Percentiles rank a stretch among this genome's conserved stretches.
phyloP scores from a whole-genome alignment of 163 green algal genomes.

The Scenedesmus sp. region DNA sequence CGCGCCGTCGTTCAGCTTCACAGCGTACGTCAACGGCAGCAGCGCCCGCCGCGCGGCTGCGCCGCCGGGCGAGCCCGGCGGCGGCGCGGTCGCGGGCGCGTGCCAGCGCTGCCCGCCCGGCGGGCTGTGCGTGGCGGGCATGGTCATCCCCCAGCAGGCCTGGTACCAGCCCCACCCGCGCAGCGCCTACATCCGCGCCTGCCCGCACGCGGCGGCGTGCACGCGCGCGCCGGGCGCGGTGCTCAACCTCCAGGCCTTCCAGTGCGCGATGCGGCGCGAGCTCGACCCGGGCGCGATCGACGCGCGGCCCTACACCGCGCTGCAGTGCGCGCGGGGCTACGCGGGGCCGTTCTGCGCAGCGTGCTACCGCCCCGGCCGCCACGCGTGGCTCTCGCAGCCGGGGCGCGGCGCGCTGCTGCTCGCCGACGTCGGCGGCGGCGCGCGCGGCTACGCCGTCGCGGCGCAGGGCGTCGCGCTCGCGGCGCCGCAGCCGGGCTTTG shows the following conservation, averaged over 20 bases:
- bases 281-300: not conserved
- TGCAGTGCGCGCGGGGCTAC: conserved; percentile 34
- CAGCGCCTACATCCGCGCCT: not conserved
- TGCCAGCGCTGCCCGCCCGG: conserved; percentile 6
- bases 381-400: conserved; percentile 6
- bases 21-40: conserved; percentile 2
- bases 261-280: not conserved
- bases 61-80: too few species aligned
- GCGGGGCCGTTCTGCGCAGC: conserved; percentile 2
- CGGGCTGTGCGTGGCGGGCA: conserved; percentile 14
- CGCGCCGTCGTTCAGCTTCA: conserved; percentile 27
- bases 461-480: not conserved
- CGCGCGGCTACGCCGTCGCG: conserved; percentile 1
- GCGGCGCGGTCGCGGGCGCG: not conserved
- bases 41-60: not conserved
- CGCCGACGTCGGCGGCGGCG: conserved; percentile 1
- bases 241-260: conserved; percentile 12
- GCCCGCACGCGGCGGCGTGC: conserved; percentile 16
- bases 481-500: too few species aligned
- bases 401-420: not conserved
- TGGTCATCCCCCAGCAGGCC: conserved; percentile 25
- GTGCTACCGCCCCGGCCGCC: not conserved
- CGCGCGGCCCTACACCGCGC: not conserved
- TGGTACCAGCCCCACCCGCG: conserved; percentile 33
- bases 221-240: not conserved